Percentiles rank a stretch among this genome's conserved stretches.
Evolutionary conservation across 345 rosid species (phyloP).

Genomic region (Eutrema heterophyllum): DNA sequence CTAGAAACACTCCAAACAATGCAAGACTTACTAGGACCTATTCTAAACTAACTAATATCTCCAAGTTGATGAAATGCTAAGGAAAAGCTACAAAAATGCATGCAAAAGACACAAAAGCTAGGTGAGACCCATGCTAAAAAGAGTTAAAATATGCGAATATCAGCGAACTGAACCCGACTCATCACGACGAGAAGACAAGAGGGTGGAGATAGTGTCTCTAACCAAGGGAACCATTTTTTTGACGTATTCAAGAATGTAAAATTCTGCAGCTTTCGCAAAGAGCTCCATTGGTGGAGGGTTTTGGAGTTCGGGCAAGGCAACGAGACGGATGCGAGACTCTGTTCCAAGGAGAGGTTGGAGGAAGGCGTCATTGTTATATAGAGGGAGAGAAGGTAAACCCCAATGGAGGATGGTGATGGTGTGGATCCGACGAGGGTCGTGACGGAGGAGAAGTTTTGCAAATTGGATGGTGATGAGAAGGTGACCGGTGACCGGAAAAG

Average conservation of each 20-base stretch:
- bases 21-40: too few relatives aligned
- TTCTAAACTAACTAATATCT: too few relatives aligned
- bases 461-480: slow-evolving; percentile 36
- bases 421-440: slow-evolving; percentile 13
- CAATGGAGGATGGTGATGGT: slow-evolving; percentile 20
- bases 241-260: slow-evolving; percentile 12
- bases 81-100: too few relatives aligned
- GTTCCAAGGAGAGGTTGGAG: background rate
- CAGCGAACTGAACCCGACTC: too few relatives aligned
- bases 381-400: slow-evolving; percentile 11
- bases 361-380: background rate
- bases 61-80: too few relatives aligned
- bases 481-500: slow-evolving; percentile 34
- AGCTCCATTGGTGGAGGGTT: slow-evolving; percentile 21
- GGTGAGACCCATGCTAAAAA: too few relatives aligned
- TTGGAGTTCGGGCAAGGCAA: background rate
- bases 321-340: slow-evolving; percentile 8
- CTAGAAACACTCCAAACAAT: too few relatives aligned
- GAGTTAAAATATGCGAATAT: too few relatives aligned
- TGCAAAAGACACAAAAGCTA: too few relatives aligned
- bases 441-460: slow-evolving; percentile 31
- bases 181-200: background rate
- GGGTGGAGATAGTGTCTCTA: background rate
- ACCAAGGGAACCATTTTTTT: slow-evolving; percentile 7
- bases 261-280: background rate